These are phyloP conservation scores for Maudiozyma pseudohumilis DNA, from an alignment of 805 yeast genomes.

Conservation along the genomic window DNA sequence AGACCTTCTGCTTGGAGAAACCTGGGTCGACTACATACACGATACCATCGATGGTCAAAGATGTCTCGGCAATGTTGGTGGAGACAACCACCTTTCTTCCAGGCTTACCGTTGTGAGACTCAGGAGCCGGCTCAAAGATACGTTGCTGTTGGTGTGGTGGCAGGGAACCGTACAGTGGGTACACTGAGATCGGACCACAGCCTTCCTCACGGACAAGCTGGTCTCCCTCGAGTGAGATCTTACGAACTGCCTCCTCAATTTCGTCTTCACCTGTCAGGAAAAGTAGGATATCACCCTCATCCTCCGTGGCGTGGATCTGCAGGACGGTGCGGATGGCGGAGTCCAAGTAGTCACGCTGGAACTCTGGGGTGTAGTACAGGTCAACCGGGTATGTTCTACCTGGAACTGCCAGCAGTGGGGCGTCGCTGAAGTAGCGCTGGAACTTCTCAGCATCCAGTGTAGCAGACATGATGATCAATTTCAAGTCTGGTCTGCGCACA, in stretches of 20 bases:
- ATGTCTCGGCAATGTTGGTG: conserved; percentile 96
- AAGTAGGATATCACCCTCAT: conserved; percentile 77
- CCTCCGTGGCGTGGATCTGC: conserved; percentile 95
- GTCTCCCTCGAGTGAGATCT: conserved; percentile 79
- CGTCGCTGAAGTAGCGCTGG: conserved; percentile 78
- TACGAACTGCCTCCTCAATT: conserved; percentile 92
- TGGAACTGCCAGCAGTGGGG: conserved; percentile 92
- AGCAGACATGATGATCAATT: conserved; percentile 93
- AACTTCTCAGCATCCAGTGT: conserved; percentile 95
- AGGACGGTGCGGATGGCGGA: conserved; percentile 92
- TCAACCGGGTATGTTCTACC: conserved; percentile 98
- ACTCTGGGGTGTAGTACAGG: conserved; percentile 92
- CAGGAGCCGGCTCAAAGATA: conserved; percentile 85
- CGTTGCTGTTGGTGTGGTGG: conserved; percentile 94
- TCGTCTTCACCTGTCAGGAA: conserved; percentile 96
- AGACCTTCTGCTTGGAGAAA: conserved; percentile 90
- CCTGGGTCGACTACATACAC: conserved; percentile 98
- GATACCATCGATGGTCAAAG: conserved; percentile 93
- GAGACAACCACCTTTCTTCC: conserved; percentile 90
- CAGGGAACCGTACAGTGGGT: conserved; percentile 90
- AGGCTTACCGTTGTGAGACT: conserved; percentile 69
- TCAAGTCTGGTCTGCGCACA: conserved; percentile 72
- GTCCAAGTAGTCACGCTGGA: conserved; percentile 88
- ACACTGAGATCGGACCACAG: conserved; percentile 82
- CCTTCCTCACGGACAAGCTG: conserved; percentile 80